These are phyloP conservation scores for Centrapalus pauciflorus DNA, from an alignment of 129 eudicot genomes.

Conservation along the genomic window DNA sequence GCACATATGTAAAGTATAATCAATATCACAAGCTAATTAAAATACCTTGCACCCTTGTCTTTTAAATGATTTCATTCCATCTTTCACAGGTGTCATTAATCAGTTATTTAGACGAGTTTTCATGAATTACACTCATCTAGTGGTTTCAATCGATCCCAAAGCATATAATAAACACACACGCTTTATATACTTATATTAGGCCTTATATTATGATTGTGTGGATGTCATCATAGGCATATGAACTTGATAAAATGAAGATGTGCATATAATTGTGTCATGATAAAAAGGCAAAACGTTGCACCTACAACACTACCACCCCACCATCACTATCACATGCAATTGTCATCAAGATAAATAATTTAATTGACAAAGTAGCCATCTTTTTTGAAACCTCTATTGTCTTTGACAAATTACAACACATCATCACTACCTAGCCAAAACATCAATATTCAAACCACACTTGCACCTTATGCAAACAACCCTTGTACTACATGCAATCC, in stretches of 20 bases:
- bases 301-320: constrained; percentile 16
- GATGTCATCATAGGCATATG: constrained; percentile 20
- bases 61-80: too few species aligned
- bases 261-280: constrained; percentile 30
- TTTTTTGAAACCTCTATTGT: constrained; percentile 27
- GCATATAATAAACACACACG: too few species aligned
- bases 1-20: too few species aligned
- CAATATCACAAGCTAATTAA: too few species aligned
- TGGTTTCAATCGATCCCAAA: too few species aligned
- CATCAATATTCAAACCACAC: not conserved
- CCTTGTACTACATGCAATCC: not conserved
- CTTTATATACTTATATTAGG: too few species aligned
- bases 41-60: too few species aligned
- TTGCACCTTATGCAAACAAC: not conserved
- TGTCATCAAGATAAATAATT: constrained; percentile 25
- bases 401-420: constrained; percentile 24
- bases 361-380: constrained; percentile 29
- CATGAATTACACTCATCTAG: too few species aligned
- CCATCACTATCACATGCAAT: constrained; percentile 38
- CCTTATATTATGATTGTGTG: constrained; percentile 3
- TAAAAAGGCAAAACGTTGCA: constrained; percentile 18
- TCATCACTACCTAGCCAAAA: constrained; percentile 25
- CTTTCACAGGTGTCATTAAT: too few species aligned
- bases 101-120: too few species aligned
- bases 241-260: constrained; percentile 28